These are phyloP conservation scores for Tulasnella sp. DNA, from an alignment of 768 basidiomycete species.

Conservation along the genomic window DNA sequence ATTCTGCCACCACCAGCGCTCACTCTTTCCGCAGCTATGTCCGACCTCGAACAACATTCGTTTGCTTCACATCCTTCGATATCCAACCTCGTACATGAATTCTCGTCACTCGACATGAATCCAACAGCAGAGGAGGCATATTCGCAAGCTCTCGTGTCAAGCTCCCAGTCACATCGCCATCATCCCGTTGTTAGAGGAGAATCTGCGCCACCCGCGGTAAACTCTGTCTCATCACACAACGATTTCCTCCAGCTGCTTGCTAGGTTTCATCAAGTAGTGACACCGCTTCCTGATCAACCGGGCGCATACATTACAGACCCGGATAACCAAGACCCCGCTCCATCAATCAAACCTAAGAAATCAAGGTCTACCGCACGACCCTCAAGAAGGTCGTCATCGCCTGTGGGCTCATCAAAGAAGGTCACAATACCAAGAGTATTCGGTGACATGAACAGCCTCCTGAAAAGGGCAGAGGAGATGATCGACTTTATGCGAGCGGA, in stretches of 20 bases:
- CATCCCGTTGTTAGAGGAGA: not conserved
- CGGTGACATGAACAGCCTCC: not conserved
- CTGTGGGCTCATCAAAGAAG: not conserved
- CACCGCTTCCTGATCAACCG: not conserved
- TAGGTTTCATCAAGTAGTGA: not conserved
- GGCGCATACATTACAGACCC: not conserved
- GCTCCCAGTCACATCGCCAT: not conserved
- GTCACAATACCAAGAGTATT: not conserved
- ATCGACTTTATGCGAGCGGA: slow-evolving; percentile 6
- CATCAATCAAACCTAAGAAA: not conserved
- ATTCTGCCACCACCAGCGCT: no score
- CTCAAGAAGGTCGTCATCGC: not conserved
- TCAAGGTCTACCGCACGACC: not conserved
- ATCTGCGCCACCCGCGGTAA: not conserved
- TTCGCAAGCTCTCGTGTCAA: not conserved
- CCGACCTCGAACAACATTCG: no score
- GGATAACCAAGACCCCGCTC: not conserved
- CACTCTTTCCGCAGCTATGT: no score
- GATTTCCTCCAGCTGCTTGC: slow-evolving; percentile 5
- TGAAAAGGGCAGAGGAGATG: slow-evolving; percentile 1
- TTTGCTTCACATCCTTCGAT: no score
- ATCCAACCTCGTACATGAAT: not conserved
- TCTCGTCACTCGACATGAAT: slow-evolving; percentile 9
- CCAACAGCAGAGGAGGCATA: slow-evolving; percentile 9
- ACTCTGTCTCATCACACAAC: not conserved